A percentile compares a stretch with the other conserved stretches of the same genome.
phyloP scores from a whole-genome alignment of 2,329 filamentous ascomycete species.

The Coniochaeta sp. region DNA sequence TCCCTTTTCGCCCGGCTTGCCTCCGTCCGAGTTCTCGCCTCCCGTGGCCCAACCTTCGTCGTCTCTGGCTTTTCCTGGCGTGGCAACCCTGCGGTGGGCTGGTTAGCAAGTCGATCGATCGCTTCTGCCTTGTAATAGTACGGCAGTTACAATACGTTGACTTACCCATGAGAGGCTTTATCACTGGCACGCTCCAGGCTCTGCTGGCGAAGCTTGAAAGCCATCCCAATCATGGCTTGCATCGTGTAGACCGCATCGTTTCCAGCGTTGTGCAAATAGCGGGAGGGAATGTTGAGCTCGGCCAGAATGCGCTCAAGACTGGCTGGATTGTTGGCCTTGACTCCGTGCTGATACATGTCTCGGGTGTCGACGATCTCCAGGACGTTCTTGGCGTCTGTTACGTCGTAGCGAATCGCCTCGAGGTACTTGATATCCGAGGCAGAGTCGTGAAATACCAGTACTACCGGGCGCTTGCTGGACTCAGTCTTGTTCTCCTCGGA shows the following conservation, averaged over 20 bases:
- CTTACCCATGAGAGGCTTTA: conserved; percentile 4
- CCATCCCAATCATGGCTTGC: conserved; percentile 61
- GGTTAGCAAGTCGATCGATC: conserved; percentile 3
- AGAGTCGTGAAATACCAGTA: conserved; percentile 75
- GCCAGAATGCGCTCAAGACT: conserved; percentile 54
- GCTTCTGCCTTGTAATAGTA: too few species aligned
- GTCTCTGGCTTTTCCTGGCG: conserved; percentile 8
- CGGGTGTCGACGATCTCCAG: conserved; percentile 67
- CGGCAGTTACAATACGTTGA: too few species aligned
- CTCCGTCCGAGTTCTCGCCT: conserved; percentile 23
- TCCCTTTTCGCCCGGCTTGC: conserved; percentile 4
- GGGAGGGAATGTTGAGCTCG: conserved; percentile 54
- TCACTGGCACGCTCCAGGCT: conserved; percentile 13
- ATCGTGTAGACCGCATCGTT: conserved; percentile 81
- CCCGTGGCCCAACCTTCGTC: conserved; percentile 22
- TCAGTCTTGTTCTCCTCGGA: neutral
- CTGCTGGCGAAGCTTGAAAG: conserved; percentile 24
- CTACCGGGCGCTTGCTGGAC: conserved; percentile 35
- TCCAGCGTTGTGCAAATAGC: conserved; percentile 75
- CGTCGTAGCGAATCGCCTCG: conserved; percentile 53
- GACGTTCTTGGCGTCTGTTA: conserved; percentile 44
- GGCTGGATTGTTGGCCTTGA: conserved; percentile 40
- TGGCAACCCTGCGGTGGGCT: neutral
- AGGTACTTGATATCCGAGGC: conserved; percentile 63
- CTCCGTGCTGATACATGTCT: conserved; percentile 58